phyloP scores from a whole-genome alignment of 306 rosid genomes.

The Oxytropis ochrocephala region DNA sequence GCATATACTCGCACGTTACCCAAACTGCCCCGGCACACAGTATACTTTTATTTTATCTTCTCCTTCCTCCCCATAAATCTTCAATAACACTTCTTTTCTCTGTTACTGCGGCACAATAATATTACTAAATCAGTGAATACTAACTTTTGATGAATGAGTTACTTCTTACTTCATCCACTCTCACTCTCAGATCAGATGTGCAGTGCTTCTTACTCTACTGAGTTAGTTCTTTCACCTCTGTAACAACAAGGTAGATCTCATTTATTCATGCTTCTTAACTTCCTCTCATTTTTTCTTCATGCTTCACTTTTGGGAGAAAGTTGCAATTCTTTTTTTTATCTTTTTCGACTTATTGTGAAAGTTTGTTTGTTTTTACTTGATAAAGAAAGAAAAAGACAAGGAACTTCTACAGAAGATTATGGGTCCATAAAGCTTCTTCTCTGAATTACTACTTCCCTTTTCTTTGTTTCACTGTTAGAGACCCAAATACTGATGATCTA shows the following conservation, averaged over 20 bases:
- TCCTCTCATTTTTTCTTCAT: background rate
- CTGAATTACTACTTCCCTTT: background rate
- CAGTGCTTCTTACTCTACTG: background rate
- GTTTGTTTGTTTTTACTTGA: background rate
- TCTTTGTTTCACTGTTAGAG: background rate
- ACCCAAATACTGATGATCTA: background rate
- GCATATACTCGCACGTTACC: too few species aligned
- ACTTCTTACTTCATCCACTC: background rate
- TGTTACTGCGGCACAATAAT: background rate
- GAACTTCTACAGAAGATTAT: background rate
- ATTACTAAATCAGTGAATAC: background rate
- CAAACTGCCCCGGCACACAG: too few species aligned
- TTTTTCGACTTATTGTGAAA: background rate
- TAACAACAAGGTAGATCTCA: background rate
- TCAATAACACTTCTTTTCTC: background rate
- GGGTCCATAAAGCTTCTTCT: background rate
- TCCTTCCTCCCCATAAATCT: too few species aligned
- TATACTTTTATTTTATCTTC: too few species aligned
- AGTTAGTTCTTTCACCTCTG: background rate
- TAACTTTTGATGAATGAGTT: background rate
- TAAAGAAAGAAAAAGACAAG: background rate
- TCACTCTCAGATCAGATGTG: background rate
- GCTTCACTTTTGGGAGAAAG: background rate
- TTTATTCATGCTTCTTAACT: background rate
- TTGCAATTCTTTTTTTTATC: background rate